Conservation (phyloP, 2,329 filamentous ascomycete species). For the Colletotrichum brevisporum region DNA sequence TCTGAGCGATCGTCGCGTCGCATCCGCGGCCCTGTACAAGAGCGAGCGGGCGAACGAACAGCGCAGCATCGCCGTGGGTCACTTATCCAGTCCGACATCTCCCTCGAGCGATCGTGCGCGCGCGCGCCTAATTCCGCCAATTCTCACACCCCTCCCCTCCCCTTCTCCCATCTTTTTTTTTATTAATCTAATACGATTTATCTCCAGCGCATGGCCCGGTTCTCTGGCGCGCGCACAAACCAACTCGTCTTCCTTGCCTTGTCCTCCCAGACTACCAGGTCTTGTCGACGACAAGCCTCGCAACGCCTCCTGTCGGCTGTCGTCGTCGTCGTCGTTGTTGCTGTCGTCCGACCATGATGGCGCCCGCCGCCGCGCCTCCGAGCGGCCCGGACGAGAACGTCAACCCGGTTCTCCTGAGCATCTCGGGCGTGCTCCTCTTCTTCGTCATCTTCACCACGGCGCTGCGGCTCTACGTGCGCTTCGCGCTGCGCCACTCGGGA, state of each 20-base stretch:
- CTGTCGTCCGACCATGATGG: conserved; percentile 20
- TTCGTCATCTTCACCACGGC: conserved; percentile 50
- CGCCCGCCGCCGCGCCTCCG: conserved; percentile 48
- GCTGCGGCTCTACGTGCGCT: conserved; percentile 51
- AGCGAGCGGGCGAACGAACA: neutral
- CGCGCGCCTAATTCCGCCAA: neutral
- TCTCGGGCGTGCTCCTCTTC: conserved; percentile 50
- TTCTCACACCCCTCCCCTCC: neutral
- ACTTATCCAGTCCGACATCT: neutral
- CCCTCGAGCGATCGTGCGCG: too few relatives aligned
- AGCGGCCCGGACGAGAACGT: conserved; percentile 55
- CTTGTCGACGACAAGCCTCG: neutral
- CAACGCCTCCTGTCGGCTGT: neutral
- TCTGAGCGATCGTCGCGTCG: conserved; percentile 30
- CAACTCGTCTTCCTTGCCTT: conserved; percentile 15
- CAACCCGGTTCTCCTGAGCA: conserved; percentile 49
- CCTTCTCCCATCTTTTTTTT: neutral
- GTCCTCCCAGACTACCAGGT: conserved; percentile 6
- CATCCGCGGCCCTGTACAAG: conserved; percentile 20
- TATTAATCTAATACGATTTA: conserved; percentile 22
- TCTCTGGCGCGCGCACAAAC: neutral
- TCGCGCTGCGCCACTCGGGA: conserved; percentile 47
- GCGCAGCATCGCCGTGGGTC: conserved; percentile 23
- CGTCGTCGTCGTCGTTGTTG: neutral
- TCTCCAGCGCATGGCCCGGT: conserved; percentile 25